These are phyloP conservation scores for Amanita pseudoporphyria DNA, from an alignment of 768 basidiomycete species.

Conservation along the genomic window DNA sequence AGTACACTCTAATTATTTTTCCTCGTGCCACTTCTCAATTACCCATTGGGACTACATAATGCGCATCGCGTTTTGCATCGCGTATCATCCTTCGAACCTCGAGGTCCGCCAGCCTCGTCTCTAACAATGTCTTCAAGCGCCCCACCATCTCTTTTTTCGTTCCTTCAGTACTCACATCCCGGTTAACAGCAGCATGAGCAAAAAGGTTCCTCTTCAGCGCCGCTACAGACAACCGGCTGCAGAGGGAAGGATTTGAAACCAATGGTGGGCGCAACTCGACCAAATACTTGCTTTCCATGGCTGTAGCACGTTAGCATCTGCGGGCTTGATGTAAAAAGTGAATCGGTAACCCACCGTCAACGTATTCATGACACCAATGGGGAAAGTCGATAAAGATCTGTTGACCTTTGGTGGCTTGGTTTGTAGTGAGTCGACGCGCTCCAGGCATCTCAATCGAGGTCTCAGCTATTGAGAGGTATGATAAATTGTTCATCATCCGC, in stretches of 20 bases:
- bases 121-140: constrained; percentile 36
- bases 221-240: constrained; percentile 30
- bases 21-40: too few species aligned
- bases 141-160: constrained; percentile 38
- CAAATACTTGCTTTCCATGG: constrained; percentile 37
- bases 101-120: constrained; percentile 39
- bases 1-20: too few species aligned
- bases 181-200: constrained; percentile 42
- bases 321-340: neutral
- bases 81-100: constrained; percentile 3
- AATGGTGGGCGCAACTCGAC: constrained; percentile 38
- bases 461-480: constrained; percentile 40
- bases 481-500: constrained; percentile 34
- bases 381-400: constrained; percentile 37
- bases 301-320: constrained; percentile 19
- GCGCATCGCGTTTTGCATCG: neutral
- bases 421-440: constrained; percentile 30
- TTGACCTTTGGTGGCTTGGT: neutral
- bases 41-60: too few species aligned
- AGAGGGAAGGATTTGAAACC: constrained; percentile 31
- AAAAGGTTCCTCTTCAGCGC: constrained; percentile 49
- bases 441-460: constrained; percentile 51
- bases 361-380: constrained; percentile 38
- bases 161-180: constrained; percentile 33
- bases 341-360: constrained; percentile 32